Conservation (phyloP, 2,329 filamentous ascomycete species). For the Verticillium nubilum region DNA sequence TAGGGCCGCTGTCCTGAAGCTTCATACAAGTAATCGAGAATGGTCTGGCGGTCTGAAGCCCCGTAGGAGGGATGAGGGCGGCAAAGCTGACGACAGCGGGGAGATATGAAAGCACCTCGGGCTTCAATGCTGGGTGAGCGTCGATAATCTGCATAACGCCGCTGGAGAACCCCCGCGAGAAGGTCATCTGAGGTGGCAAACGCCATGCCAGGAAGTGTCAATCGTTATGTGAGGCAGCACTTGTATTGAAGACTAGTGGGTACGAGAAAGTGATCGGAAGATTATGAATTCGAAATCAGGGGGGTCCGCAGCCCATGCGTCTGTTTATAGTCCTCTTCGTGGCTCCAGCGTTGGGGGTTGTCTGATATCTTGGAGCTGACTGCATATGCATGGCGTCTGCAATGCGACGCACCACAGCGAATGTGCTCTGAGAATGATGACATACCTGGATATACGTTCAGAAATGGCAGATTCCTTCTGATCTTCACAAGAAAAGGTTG, state of each 20-base stretch:
- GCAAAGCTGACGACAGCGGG: conserved; percentile 15
- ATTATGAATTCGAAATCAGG: too few species aligned
- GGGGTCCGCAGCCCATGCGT: too few species aligned
- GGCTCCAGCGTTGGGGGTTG: too few species aligned
- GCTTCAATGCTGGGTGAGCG: conserved; percentile 2
- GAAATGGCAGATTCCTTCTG: too few species aligned
- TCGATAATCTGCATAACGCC: conserved; percentile 3
- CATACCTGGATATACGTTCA: too few species aligned
- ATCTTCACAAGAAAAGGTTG: too few species aligned
- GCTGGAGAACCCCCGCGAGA: background rate
- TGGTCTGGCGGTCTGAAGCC: conserved; percentile 14
- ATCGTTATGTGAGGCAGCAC: too few species aligned
- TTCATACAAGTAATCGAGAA: conserved; percentile 16
- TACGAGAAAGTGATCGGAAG: too few species aligned
- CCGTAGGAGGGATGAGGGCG: conserved; percentile 16
- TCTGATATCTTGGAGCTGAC: background rate
- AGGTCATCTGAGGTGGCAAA: background rate
- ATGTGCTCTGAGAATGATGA: too few species aligned
- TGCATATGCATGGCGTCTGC: background rate
- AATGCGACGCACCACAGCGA: background rate
- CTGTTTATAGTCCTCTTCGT: too few species aligned
- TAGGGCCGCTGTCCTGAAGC: conserved; percentile 4
- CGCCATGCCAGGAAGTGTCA: background rate
- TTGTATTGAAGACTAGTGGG: too few species aligned
- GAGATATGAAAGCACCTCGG: conserved; percentile 3